These are phyloP conservation scores for Epichloe hybrida DNA, from an alignment of 2,329 filamentous ascomycete species.

Conservation along the genomic window DNA sequence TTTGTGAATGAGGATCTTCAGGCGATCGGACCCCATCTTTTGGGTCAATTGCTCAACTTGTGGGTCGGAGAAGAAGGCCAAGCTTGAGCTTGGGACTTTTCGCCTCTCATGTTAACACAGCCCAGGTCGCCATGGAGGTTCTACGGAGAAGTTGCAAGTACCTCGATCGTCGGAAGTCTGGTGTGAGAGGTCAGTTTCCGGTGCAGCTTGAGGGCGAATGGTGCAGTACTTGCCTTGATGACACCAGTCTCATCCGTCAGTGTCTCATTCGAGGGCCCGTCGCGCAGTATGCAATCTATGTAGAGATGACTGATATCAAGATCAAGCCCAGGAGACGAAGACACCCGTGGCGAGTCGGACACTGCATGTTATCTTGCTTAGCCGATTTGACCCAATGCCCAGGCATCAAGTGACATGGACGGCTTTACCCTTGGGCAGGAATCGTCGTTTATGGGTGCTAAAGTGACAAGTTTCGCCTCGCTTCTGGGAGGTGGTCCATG, in stretches of 20 bases:
- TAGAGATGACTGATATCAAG: neutral
- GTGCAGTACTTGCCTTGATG: constrained; percentile 1
- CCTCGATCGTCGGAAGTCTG: constrained; percentile 4
- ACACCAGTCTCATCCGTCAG: constrained; percentile 1
- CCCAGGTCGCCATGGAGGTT: neutral
- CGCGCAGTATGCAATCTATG: constrained; percentile 1
- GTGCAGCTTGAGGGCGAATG: neutral
- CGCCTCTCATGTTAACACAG: neutral
- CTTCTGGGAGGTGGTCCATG: neutral
- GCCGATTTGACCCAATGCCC: neutral
- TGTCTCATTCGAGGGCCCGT: neutral
- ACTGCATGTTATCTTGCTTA: neutral
- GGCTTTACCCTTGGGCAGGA: constrained; percentile 2
- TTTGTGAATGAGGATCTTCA: constrained; percentile 7
- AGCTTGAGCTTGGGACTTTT: constrained; percentile 11
- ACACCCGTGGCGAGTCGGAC: neutral
- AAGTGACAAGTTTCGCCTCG: constrained; percentile 3
- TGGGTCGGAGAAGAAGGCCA: constrained; percentile 23
- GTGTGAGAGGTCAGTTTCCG: neutral
- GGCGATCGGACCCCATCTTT: constrained; percentile 7
- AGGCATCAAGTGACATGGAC: neutral
- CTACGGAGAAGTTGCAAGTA: neutral
- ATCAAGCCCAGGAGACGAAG: neutral
- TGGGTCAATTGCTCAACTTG: constrained; percentile 15
- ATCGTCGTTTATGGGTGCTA: constrained; percentile 1